phyloP scores from a whole-genome alignment of 2,329 filamentous ascomycete genomes.

The Talaromyces sp. region DNA sequence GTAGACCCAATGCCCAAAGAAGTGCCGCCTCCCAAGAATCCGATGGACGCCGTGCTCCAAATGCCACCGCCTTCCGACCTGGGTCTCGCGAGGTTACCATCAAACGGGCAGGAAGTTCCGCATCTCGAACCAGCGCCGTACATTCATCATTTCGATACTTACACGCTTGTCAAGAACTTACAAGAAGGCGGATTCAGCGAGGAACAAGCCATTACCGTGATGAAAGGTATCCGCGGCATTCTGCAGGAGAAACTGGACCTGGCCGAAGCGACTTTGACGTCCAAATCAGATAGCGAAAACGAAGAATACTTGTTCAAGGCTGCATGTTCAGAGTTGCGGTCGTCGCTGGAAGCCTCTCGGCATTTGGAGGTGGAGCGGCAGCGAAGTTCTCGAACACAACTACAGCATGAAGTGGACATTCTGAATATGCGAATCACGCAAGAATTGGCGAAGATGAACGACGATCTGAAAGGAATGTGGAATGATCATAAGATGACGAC shows the following conservation, averaged over 20 bases:
- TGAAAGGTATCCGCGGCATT: constrained; percentile 83
- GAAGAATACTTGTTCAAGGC: constrained; percentile 91
- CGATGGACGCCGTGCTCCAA: constrained; percentile 41
- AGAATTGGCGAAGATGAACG: constrained; percentile 74
- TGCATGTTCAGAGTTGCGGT: constrained; percentile 85
- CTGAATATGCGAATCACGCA: constrained; percentile 78
- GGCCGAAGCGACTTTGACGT: constrained; percentile 75
- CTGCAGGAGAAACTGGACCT: constrained; percentile 75
- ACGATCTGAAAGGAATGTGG: constrained; percentile 92
- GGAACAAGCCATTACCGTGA: constrained; percentile 74
- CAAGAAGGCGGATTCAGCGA: constrained; percentile 66
- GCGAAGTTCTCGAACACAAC: constrained; percentile 73
- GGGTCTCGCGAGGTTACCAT: constrained; percentile 26
- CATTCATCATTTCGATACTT: constrained; percentile 95
- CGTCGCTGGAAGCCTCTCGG: constrained; percentile 76
- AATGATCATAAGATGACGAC: constrained; percentile 94
- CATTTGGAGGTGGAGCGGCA: constrained; percentile 74
- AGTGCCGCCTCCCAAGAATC: constrained; percentile 21
- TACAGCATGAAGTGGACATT: constrained; percentile 96
- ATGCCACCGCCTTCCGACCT: constrained; percentile 40
- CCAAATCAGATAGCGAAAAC: constrained; percentile 91
- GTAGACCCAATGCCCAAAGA: constrained; percentile 1
- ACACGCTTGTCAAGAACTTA: constrained; percentile 78
- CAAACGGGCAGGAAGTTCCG: constrained; percentile 52
- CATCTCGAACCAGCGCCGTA: constrained; percentile 69